Base-by-base conservation (phyloP, 129 eudicot genomes). In the Flaveria ramosissima region DNA sequence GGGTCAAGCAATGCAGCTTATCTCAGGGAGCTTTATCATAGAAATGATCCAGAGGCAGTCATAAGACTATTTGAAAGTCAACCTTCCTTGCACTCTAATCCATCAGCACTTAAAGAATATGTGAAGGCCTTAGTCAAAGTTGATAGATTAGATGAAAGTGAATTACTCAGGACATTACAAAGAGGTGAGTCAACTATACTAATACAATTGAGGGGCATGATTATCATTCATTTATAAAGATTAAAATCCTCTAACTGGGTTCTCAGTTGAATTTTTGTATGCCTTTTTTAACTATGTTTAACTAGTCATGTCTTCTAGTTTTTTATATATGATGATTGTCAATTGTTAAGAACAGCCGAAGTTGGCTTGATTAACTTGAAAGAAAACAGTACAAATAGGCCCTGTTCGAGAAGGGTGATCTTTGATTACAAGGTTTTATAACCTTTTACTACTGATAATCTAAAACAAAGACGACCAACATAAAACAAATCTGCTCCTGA, bases 41-140 rank as follows among this genome's bases (percentile, higher is more conserved):
- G 92, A 80, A 87, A 86, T 84, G 97, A 91, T 83, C 92, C 96
- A 7, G 97, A 91, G 73, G 86, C 90, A 61, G 96, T 91, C 67
- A 94, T 94, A 68, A 87, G 90, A 82, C 68, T 86, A 62, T 94
- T 94, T 78, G 98, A 94, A 81, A 86, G 81, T 78, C 89, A 91
- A 46, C 91, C 98, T 83, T 76, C 98, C 19, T 42, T 94, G 73
- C 98, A 89, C 77, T 61, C 88, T 56, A 89, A 83, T 62, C 92
- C 92, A 16, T 62, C 93, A 30, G 98, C 98, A 73, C 76, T 94
- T 71, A 81, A 89, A n/a, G 98, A 94, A 78, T 94, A 94, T 76
- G 92, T 94, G 63, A 91, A 78, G 83, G 98, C 97, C 36, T 74
- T 94, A 70, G 90, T 94, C 74, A 87, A 89, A 88, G 90, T 89